These are phyloP conservation scores for Euphorbia schlechtendalii DNA, from an alignment of 441 rosid species.

Conservation along the genomic window DNA sequence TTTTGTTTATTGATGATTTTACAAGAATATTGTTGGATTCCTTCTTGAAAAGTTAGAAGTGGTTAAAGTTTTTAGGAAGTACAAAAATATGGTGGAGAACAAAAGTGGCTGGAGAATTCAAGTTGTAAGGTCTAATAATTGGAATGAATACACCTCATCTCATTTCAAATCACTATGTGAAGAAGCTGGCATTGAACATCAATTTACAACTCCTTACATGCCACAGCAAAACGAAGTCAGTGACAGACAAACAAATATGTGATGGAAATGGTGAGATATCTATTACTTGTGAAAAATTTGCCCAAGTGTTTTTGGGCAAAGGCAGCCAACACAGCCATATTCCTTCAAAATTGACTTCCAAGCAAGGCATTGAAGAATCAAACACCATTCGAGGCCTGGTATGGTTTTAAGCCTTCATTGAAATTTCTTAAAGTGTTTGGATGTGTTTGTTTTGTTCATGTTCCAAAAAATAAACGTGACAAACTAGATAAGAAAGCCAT, in stretches of 20 bases:
- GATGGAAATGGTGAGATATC: background rate
- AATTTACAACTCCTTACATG: background rate
- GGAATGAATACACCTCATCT: background rate
- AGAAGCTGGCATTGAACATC: background rate
- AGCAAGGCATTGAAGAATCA: background rate
- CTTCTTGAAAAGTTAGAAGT: background rate
- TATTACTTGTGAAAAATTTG: background rate
- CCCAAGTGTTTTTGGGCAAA: background rate
- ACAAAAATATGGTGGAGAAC: background rate
- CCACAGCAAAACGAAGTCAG: background rate
- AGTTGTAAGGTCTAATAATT: background rate
- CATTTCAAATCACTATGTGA: background rate
- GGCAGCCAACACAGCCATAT: background rate
- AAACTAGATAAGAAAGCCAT: background rate
- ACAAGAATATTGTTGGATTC: background rate
- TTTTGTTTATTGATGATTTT: background rate
- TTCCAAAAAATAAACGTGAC: background rate
- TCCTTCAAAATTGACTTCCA: background rate
- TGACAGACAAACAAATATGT: background rate
- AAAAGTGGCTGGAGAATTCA: background rate
- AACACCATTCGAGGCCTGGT: constrained; percentile 1
- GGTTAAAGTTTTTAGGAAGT: background rate
- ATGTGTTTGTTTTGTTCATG: background rate
- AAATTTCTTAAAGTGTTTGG: background rate
- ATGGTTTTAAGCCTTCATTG: background rate